Percentiles rank a stretch among this genome's conserved stretches.
Conservation (phyloP, 2,329 filamentous ascomycete genomes). For the Ophiostoma triangulosporum region DNA sequence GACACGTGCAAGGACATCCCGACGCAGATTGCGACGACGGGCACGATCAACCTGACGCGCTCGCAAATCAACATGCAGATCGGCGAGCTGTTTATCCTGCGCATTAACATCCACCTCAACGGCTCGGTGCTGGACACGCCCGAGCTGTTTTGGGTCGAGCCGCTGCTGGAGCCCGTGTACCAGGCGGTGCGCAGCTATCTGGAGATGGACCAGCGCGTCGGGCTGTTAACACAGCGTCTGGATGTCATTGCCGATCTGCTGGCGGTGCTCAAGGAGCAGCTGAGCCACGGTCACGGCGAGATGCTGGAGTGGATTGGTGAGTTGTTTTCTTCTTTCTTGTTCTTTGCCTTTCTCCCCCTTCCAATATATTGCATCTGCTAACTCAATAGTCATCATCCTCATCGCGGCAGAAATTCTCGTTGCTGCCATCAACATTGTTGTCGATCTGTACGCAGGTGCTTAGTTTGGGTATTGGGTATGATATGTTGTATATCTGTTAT, state of each 20-base stretch:
- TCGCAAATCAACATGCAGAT: slow-evolving; percentile 99
- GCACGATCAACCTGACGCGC: slow-evolving; percentile 77
- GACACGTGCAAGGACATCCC: slow-evolving; percentile 88
- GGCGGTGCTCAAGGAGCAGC: slow-evolving; percentile 86
- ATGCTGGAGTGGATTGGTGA: slow-evolving; percentile 80
- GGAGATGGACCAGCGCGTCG: slow-evolving; percentile 94
- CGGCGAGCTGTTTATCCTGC: slow-evolving; percentile 90
- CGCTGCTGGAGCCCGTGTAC: slow-evolving; percentile 91
- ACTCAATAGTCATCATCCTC: slow-evolving; percentile 64
- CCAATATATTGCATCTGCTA: slow-evolving; percentile 11
- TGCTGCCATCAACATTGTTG: slow-evolving; percentile 84
- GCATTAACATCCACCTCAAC: slow-evolving; percentile 96
- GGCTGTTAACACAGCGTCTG: slow-evolving; percentile 74
- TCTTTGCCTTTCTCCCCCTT: slow-evolving; percentile 11
- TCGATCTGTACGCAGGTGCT: slow-evolving; percentile 63
- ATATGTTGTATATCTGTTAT: neutral
- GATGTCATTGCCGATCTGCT: slow-evolving; percentile 89
- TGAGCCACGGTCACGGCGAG: slow-evolving; percentile 85
- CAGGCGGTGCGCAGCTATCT: slow-evolving; percentile 89
- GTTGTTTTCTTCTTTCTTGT: slow-evolving; percentile 20
- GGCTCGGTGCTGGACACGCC: slow-evolving; percentile 93
- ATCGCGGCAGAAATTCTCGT: slow-evolving; percentile 94
- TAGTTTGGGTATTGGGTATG: neutral
- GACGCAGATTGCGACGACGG: slow-evolving; percentile 80
- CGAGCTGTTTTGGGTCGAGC: slow-evolving; percentile 97